phyloP scores from a whole-genome alignment of 345 rosid genomes.

The Draba incana region DNA sequence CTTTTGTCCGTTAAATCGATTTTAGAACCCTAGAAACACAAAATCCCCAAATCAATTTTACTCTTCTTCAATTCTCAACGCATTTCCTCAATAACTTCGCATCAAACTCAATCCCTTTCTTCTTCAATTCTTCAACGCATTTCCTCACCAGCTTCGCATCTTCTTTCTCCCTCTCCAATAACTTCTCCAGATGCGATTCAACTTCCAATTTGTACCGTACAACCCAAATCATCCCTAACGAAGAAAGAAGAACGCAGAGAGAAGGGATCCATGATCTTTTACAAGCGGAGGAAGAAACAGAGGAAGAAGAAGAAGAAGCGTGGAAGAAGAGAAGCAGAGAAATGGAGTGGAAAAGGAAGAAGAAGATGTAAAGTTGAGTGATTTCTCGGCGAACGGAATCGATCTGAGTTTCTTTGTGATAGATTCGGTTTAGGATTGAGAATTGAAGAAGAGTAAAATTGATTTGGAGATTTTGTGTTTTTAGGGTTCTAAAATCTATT shows the following conservation, averaged over 20 bases:
- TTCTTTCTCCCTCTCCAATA: constrained; percentile 85
- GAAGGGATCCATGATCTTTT: constrained; percentile 86
- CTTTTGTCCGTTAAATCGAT: no score
- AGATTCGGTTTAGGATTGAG: constrained; percentile 66
- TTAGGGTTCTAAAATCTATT: no score
- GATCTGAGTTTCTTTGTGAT: constrained; percentile 81
- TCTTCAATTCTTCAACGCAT: constrained; percentile 93
- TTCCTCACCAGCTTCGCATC: constrained; percentile 74
- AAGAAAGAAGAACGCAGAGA: constrained; percentile 64
- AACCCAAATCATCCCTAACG: constrained; percentile 83
- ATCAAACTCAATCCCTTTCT: constrained; percentile 89
- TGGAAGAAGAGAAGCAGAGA: constrained; percentile 78
- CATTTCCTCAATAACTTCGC: no score
- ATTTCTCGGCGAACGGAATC: constrained; percentile 71
- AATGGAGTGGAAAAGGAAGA: constrained; percentile 89
- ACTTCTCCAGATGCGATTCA: constrained; percentile 75
- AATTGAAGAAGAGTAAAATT: no score
- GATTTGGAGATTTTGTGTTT: no score
- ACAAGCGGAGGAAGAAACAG: constrained; percentile 38
- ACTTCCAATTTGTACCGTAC: constrained; percentile 78
- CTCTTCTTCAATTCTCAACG: no score
- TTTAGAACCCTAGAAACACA: no score
- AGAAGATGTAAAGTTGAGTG: constrained; percentile 80
- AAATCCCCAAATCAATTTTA: no score
- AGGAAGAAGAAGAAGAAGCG: constrained; percentile 48